Conservation (phyloP, 129 eudicot genomes). For the Flaveria robusta region DNA sequence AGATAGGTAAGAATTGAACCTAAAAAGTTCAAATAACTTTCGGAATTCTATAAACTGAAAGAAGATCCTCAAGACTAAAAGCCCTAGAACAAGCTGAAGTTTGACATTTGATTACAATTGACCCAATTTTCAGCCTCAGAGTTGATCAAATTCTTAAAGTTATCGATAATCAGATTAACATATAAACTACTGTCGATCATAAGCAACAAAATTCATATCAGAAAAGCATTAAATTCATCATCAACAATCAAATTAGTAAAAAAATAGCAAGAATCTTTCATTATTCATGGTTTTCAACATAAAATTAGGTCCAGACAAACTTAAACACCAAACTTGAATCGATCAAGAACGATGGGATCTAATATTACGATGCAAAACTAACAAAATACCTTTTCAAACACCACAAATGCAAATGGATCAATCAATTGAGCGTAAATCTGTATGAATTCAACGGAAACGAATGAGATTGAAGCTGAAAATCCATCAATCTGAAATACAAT, state of each 20-base stretch:
- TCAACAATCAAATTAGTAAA: not conserved
- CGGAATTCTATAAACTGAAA: not conserved
- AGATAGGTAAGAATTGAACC: not conserved
- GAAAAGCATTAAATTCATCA: not conserved
- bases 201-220: not conserved
- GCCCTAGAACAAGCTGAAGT: slow-evolving; percentile 12
- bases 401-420: slow-evolving; percentile 8
- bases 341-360: slow-evolving; percentile 2
- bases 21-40: not conserved
- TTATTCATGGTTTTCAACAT: not conserved
- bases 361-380: not conserved
- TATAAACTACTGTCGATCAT: not conserved
- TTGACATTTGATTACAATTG: slow-evolving; percentile 12
- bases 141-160: slow-evolving; percentile 19
- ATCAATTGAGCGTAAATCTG: slow-evolving; percentile 12
- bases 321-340: not conserved
- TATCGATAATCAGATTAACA: not conserved
- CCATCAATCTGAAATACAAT: slow-evolving; percentile 5
- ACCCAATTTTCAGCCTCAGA: slow-evolving; percentile 13
- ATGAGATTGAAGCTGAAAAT: slow-evolving; percentile 19
- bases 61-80: not conserved
- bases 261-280: slow-evolving; percentile 10
- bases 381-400: slow-evolving; percentile 28
- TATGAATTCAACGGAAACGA: slow-evolving; percentile 12
- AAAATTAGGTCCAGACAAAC: slow-evolving; percentile 17